A percentile compares a stretch with the other conserved stretches of the same genome.
Evolutionary conservation across 1,139 yeast genomes (phyloP).

Genomic region (Diutina siamensis): DNA sequence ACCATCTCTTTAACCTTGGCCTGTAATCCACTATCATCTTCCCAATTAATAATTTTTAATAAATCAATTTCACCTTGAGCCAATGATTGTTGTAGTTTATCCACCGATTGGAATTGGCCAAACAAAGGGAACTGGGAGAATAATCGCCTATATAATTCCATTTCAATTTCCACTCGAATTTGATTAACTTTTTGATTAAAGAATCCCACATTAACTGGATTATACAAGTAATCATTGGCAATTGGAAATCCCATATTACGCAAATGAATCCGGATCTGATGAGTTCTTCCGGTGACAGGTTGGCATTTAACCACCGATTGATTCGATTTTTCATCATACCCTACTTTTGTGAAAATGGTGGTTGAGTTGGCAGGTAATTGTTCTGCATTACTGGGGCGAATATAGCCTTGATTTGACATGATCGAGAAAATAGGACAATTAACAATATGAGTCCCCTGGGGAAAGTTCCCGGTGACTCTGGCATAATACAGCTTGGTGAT

Average conservation of each 20-base stretch:
- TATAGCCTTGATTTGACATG: slow-evolving; percentile 18
- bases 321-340: slow-evolving; percentile 17
- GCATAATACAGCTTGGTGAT: slow-evolving; percentile 35
- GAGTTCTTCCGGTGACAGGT: slow-evolving; percentile 68
- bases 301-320: slow-evolving; percentile 51
- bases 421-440: slow-evolving; percentile 24
- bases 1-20: slow-evolving; percentile 8
- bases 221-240: slow-evolving; percentile 51
- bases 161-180: not conserved
- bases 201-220: not conserved
- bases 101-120: slow-evolving; percentile 7
- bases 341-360: slow-evolving; percentile 21
- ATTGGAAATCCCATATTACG: slow-evolving; percentile 59
- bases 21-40: slow-evolving; percentile 10
- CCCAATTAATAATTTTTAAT: slow-evolving; percentile 11
- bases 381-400: slow-evolving; percentile 20
- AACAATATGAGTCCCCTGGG: slow-evolving; percentile 16
- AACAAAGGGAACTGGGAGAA: slow-evolving; percentile 12
- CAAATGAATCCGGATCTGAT: slow-evolving; percentile 67
- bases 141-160: slow-evolving; percentile 16
- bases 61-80: slow-evolving; percentile 12
- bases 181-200: not conserved
- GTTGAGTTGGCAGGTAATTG: slow-evolving; percentile 20
- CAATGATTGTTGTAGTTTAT: slow-evolving; percentile 8
- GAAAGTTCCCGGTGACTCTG: slow-evolving; percentile 46